Evolutionary conservation across 495 filamentous ascomycete species (phyloP), one percentile per base, ranked within the genome.

Genomic region (Xylaria telfairii): DNA sequence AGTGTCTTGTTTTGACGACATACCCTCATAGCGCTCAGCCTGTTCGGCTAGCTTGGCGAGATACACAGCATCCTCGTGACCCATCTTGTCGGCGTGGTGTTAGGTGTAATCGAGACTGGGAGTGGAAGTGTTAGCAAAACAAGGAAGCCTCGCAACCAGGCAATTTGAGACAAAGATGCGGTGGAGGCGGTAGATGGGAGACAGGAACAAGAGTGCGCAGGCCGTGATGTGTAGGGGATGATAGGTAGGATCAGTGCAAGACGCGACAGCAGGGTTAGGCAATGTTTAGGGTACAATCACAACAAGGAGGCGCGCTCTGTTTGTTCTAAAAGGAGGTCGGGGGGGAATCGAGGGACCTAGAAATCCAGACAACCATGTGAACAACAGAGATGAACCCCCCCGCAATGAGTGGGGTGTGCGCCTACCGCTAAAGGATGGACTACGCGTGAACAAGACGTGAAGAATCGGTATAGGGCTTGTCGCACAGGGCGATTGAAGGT

Each of bases 21-120:
- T 86, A 98, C 96, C 96, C 87, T 99, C 96, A 85, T 99, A 99
- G 83, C 96, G 96, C 90, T 99, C 96, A 83, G 96, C 96, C 90
- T 99, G 96, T 92, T 99, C 96, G 81, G 96, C 96, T 81, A 99
- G 92, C 93, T 98, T 98, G 85, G 96, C 96, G 77, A 99, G 92
- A 85, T 98, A 99, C 77, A 99, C 96, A 80, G 95, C 94, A 86
- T 99, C 94, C 90, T 98, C 96, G 90, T 97, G 93, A 87, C 93
- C 95, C 96, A 98, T 98, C 85, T 86, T 96, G 87, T 84, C 79
- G 81, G 75, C 76, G 73, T 69, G 72, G 62, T 54, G 64, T 51
- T 71, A 42, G 66, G 46, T 57, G 30, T 49, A 71, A 71, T 68
- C 41, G 39, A 68, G 42, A 70, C 76, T 78, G 64, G 9, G 34